Base-by-base conservation (phyloP, 2,329 filamentous ascomycete species). In the Pseudogymnoascus sp. region DNA sequence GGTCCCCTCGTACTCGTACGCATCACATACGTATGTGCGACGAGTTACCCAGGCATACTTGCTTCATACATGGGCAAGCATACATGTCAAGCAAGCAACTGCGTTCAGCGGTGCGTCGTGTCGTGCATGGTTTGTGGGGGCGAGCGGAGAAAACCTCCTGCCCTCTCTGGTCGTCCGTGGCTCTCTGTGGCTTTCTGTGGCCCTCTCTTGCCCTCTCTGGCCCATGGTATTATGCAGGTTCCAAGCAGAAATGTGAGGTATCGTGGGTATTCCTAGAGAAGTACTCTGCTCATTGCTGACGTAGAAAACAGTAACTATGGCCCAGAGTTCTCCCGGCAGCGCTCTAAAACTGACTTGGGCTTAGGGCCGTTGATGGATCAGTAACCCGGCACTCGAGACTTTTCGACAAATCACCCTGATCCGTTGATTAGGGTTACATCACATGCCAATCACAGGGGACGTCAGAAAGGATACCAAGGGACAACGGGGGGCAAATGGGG, bases 361-460 rank as follows among this genome's bases (percentile, higher is more conserved):
- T n/a, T 53, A 53, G 46, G 46, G 46, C n/a, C 46, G n/a, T 11
- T 7, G 46, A 31, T 31, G 46, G 25, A 53, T 53, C 25, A 53
- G 6, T 3, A 31, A 31, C 46, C 46, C 46, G 46, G 46, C 46
- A 53, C 25, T 53, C 25, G 25, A 53, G 31, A 49, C 16, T 31
- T 31, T 31, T 31, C 28, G 4, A 53, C 46, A 18, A 53, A 53
- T 53, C 46, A 53, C 25, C 46, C 46, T 53, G 25, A 53, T 53
- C 46, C 46, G 46, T 53, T 53, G 46, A 53, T 53, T 53, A 53
- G 46, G 23, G 46, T 53, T 53, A 53, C 46, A 53, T 53, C 46
- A 53, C 46, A 53, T 53, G 46, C 25, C 25, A 53, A 53, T 31
- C 46, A 53, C 46, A 31, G 3, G 46, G n/a, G 14, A 31, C 46